Conservation (phyloP, 2,329 filamentous ascomycete species). For the Monilinia fructigena region DNA sequence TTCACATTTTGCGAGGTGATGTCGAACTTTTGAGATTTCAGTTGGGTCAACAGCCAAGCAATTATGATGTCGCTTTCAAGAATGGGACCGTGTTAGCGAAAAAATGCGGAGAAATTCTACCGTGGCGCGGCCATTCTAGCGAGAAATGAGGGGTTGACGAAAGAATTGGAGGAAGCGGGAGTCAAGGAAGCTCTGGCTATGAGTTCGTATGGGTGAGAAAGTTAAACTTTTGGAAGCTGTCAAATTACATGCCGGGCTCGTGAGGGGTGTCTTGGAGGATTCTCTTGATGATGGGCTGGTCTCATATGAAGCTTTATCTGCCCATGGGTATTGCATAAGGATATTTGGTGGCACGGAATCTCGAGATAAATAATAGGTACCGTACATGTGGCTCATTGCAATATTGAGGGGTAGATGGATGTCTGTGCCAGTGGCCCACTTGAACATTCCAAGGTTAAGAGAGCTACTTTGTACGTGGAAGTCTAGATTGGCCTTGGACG, state of each 20-base stretch:
- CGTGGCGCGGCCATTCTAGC: constrained; percentile 47
- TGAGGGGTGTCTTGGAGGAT: constrained; percentile 26
- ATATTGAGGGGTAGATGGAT: not conserved
- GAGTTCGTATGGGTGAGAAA: constrained; percentile 45
- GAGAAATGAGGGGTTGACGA: constrained; percentile 42
- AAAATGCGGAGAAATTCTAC: constrained; percentile 59
- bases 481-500: no score
- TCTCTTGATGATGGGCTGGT: constrained; percentile 32
- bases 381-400: not conserved
- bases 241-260: constrained; percentile 14
- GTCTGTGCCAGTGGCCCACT: no score
- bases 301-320: constrained; percentile 20
- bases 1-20: constrained; percentile 56
- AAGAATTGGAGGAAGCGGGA: constrained; percentile 46
- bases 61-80: constrained; percentile 44
- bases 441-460: no score
- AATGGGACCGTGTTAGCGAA: constrained; percentile 49
- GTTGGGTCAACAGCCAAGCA: constrained; percentile 47
- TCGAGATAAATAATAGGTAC: not conserved
- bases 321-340: constrained; percentile 25
- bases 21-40: constrained; percentile 54
- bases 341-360: not conserved
- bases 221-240: constrained; percentile 31
- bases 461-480: no score
- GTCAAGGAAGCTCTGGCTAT: constrained; percentile 50